These are phyloP conservation scores for Lactarius hatsudake DNA, from an alignment of 768 basidiomycete genomes.

Conservation along the genomic window DNA sequence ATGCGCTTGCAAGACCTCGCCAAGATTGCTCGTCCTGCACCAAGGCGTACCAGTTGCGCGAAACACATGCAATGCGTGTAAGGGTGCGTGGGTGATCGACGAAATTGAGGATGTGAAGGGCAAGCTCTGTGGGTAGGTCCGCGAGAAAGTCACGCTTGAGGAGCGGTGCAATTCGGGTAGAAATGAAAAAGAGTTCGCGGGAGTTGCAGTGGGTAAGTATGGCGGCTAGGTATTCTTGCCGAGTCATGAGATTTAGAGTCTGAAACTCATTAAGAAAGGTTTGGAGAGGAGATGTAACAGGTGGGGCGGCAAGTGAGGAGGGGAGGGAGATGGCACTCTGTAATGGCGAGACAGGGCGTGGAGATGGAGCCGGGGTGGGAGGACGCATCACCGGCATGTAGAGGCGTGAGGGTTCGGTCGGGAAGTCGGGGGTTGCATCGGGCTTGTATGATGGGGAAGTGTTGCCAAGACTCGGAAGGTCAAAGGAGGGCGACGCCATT, in stretches of 20 bases:
- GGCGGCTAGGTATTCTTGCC: slow-evolving; percentile 21
- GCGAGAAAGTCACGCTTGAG: slow-evolving; percentile 28
- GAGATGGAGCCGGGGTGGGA: slow-evolving; percentile 27
- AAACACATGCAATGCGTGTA: slow-evolving; percentile 22
- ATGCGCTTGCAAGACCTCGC: slow-evolving; percentile 17
- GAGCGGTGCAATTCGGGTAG: slow-evolving; percentile 24
- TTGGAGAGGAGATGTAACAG: not conserved
- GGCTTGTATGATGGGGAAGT: slow-evolving; percentile 5
- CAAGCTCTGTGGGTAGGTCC: slow-evolving; percentile 26
- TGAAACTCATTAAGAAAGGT: slow-evolving; percentile 4
- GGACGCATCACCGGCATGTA: slow-evolving; percentile 23
- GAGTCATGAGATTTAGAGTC: slow-evolving; percentile 7
- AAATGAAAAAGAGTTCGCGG: slow-evolving; percentile 25
- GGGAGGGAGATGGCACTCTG: not conserved
- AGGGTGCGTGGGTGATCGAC: slow-evolving; percentile 26
- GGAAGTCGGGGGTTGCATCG: slow-evolving; percentile 8
- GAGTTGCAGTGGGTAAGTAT: slow-evolving; percentile 22
- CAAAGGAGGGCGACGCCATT: slow-evolving; percentile 12
- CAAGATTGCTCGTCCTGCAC: slow-evolving; percentile 25
- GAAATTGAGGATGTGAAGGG: slow-evolving; percentile 25
- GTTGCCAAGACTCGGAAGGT: not conserved
- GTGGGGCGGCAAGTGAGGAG: not conserved
- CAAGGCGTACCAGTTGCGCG: slow-evolving; percentile 26
- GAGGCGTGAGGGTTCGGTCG: slow-evolving; percentile 15
- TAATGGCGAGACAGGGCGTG: slow-evolving; percentile 21